Evolutionary conservation across 306 rosid genomes (phyloP).

Genomic region (Quercus wislizeni): DNA sequence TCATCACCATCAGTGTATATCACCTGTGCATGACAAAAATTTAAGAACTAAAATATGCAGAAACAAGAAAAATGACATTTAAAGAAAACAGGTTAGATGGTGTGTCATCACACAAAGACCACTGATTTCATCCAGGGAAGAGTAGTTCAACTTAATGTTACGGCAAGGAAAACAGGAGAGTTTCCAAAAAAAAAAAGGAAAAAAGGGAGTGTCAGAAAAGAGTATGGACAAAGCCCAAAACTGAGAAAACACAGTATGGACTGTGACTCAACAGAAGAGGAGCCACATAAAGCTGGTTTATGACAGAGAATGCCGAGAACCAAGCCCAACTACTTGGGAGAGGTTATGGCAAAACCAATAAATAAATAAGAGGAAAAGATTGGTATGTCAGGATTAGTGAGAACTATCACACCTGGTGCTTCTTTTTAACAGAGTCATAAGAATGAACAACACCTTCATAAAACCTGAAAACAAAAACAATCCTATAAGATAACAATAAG

Average conservation of each 20-base stretch:
- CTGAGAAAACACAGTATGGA: background rate
- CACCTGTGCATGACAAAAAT: conserved; percentile 38
- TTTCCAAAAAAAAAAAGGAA: background rate
- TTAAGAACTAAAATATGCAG: background rate
- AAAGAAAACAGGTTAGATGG: background rate
- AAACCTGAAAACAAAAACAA: conserved; percentile 46
- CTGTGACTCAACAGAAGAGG: background rate
- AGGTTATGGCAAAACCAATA: background rate
- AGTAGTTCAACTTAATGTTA: conserved; percentile 9
- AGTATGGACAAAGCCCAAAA: conserved; percentile 25
- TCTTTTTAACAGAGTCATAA: conserved; percentile 49
- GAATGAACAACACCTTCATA: conserved; percentile 63
- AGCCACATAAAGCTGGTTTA: background rate
- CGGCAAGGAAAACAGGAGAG: conserved; percentile 9
- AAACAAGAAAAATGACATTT: conserved; percentile 11
- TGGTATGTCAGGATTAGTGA: conserved; percentile 8
- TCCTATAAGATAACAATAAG: conserved; percentile 2
- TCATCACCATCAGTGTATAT: conserved; percentile 57
- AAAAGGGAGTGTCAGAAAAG: background rate
- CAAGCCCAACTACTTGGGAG: conserved; percentile 1
- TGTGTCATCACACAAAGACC: background rate
- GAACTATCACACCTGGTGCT: conserved; percentile 56
- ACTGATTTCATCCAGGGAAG: background rate
- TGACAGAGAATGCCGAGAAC: background rate
- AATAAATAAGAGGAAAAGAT: background rate